phyloP scores from a whole-genome alignment of 345 rosid genomes.

The Balakata baccata region DNA sequence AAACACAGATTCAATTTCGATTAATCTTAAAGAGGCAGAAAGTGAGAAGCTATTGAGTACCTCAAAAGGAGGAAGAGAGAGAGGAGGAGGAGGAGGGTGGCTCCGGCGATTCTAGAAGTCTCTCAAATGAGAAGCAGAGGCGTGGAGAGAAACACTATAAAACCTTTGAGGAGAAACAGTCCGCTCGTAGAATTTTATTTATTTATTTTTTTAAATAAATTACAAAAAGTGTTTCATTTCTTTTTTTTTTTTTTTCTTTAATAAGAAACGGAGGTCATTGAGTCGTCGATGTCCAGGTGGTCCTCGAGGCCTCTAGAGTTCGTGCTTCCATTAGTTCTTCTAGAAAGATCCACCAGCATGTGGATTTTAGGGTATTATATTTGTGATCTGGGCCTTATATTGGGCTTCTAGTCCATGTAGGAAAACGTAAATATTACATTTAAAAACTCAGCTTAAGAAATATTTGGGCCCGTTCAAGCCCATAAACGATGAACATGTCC shows the following conservation, averaged over 20 bases:
- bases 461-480: too few species aligned
- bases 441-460: too few species aligned
- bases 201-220: background rate
- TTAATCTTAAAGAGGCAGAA: background rate
- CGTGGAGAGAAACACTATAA: background rate
- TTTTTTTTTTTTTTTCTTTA: too few species aligned
- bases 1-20: background rate
- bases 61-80: background rate
- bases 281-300: too few species aligned
- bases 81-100: background rate
- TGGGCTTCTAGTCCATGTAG: too few species aligned
- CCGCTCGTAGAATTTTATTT: background rate
- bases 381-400: too few species aligned
- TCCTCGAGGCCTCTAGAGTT: slow-evolving; percentile 16
- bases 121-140: background rate
- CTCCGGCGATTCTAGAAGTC: slow-evolving; percentile 16
- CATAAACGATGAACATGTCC: too few species aligned
- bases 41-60: background rate
- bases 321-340: background rate
- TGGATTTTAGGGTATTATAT: background rate
- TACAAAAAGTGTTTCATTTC: background rate
- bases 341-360: slow-evolving; percentile 21
- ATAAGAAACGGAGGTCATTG: background rate
- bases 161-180: background rate
- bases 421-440: too few species aligned